Conservation (phyloP, 208 protist genomes). For the Trypanosoma caninum region DNA sequence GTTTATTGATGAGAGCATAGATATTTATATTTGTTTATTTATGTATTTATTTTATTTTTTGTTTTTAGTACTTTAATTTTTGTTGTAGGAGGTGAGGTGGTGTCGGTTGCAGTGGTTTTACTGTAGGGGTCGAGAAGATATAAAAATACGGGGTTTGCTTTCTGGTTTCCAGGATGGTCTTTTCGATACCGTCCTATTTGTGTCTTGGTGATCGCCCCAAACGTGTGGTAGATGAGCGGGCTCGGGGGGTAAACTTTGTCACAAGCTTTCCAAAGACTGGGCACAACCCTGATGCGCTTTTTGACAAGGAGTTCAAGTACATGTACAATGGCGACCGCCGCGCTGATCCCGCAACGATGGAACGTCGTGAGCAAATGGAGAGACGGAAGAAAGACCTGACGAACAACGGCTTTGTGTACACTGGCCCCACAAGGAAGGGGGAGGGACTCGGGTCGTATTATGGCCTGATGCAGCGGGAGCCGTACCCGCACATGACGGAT, state of each 20-base stretch:
- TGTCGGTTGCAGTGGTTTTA: too few species aligned
- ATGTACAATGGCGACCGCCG: constrained; percentile 86
- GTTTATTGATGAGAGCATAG: not conserved
- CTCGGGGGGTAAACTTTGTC: constrained; percentile 64
- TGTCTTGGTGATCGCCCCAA: constrained; percentile 65
- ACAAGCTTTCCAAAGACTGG: constrained; percentile 74
- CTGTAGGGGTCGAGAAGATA: too few species aligned
- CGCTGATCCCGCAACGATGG: constrained; percentile 52
- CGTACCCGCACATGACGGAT: constrained; percentile 56
- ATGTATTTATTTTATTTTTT: not conserved
- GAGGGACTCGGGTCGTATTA: constrained; percentile 84
- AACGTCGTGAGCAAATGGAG: constrained; percentile 44
- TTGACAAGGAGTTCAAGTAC: constrained; percentile 82
- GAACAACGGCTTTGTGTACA: constrained; percentile 70
- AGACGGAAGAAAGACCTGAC: constrained; percentile 72
- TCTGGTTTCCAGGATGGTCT: constrained; percentile 55
- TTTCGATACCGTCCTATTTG: constrained; percentile 87
- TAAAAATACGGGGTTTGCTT: too few species aligned
- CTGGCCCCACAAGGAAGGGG: constrained; percentile 36
- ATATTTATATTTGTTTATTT: not conserved
- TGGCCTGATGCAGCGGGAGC: constrained; percentile 61
- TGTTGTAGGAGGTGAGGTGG: too few species aligned
- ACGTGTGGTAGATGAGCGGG: constrained; percentile 55
- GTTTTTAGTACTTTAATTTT: not conserved
- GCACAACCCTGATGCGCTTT: constrained; percentile 71